Conservation (phyloP, 2,329 filamentous ascomycete species). For the Calonectria pseudoreteaudii region DNA sequence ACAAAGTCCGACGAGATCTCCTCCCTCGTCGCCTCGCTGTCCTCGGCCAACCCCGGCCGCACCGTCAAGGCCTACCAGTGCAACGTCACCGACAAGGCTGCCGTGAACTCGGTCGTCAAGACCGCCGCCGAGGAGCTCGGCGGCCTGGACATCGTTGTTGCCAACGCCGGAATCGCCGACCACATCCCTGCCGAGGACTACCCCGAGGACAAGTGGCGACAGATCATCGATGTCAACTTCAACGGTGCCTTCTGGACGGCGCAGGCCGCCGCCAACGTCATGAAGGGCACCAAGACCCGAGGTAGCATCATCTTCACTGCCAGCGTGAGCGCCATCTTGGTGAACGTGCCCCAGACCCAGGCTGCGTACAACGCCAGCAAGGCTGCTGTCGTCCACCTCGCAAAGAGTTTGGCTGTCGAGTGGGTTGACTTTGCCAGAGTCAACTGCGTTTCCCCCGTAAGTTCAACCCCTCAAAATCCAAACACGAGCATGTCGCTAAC, state of each 20-base stretch:
- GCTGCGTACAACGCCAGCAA: slow-evolving; percentile 58
- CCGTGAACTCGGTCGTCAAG: slow-evolving; percentile 40
- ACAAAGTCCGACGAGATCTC: slow-evolving; percentile 26
- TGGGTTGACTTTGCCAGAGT: slow-evolving; percentile 56
- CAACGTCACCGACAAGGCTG: slow-evolving; percentile 48
- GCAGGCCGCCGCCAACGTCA: slow-evolving; percentile 53
- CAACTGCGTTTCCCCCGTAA: slow-evolving; percentile 53
- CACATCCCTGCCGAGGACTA: slow-evolving; percentile 54
- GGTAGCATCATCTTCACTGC: slow-evolving; percentile 55
- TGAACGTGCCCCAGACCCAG: slow-evolving; percentile 55
- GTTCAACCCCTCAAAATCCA: slow-evolving; percentile 10
- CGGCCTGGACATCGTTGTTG: slow-evolving; percentile 55
- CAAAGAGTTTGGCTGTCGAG: slow-evolving; percentile 55
- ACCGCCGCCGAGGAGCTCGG: slow-evolving; percentile 51
- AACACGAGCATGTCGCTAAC: background rate
- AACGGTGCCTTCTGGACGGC: slow-evolving; percentile 58
- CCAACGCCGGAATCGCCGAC: slow-evolving; percentile 55
- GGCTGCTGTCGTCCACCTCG: slow-evolving; percentile 54
- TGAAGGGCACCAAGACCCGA: slow-evolving; percentile 47
- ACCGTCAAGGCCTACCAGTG: slow-evolving; percentile 51
- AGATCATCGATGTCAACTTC: slow-evolving; percentile 54
- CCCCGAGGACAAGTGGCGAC: slow-evolving; percentile 51
- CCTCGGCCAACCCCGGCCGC: slow-evolving; percentile 14
- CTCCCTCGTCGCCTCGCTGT: slow-evolving; percentile 18
- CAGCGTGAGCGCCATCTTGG: slow-evolving; percentile 53